Percentiles rank a stretch among this genome's conserved stretches.
Evolutionary conservation across 208 protist species (phyloP).

Genomic region (Acanthamoeba sp.): DNA sequence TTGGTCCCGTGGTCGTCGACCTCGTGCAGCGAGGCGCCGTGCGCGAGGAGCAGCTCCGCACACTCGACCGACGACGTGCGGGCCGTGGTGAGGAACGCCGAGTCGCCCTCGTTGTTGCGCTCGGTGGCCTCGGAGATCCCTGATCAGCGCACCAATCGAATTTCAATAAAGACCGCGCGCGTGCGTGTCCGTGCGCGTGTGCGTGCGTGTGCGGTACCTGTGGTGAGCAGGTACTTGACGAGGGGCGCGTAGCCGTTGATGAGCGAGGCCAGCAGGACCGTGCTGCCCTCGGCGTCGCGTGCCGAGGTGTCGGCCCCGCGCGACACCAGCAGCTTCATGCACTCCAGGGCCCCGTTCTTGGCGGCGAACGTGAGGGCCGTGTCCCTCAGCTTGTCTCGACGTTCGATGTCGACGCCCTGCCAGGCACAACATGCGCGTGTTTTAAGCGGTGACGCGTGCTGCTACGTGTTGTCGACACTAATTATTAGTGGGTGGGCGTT

Average conservation of each 20-base stretch:
- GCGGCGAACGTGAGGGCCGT: slow-evolving; percentile 26
- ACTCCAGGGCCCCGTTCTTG: slow-evolving; percentile 41
- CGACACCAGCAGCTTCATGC: slow-evolving; percentile 50
- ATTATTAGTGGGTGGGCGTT: neutral
- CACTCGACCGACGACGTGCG: slow-evolving; percentile 44
- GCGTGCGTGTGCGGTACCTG: neutral
- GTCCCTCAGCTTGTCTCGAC: neutral
- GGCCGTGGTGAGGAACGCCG: slow-evolving; percentile 5
- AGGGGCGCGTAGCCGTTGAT: slow-evolving; percentile 30
- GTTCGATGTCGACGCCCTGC: slow-evolving; percentile 29
- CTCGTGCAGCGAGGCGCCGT: slow-evolving; percentile 8
- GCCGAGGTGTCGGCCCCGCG: neutral
- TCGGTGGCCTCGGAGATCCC: neutral
- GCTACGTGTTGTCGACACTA: neutral
- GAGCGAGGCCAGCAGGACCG: slow-evolving; percentile 22
- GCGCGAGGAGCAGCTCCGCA: slow-evolving; percentile 24
- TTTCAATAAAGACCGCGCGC: neutral
- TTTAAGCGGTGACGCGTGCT: no score
- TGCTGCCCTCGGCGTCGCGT: slow-evolving; percentile 41
- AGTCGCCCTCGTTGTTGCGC: slow-evolving; percentile 40
- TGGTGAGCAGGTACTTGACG: slow-evolving; percentile 36
- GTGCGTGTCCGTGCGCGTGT: neutral
- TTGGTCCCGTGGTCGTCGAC: neutral
- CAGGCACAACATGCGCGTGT: no score
- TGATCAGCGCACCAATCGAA: neutral